Conservation (phyloP, 2,329 filamentous ascomycete species). For the Coniella lustricola region DNA sequence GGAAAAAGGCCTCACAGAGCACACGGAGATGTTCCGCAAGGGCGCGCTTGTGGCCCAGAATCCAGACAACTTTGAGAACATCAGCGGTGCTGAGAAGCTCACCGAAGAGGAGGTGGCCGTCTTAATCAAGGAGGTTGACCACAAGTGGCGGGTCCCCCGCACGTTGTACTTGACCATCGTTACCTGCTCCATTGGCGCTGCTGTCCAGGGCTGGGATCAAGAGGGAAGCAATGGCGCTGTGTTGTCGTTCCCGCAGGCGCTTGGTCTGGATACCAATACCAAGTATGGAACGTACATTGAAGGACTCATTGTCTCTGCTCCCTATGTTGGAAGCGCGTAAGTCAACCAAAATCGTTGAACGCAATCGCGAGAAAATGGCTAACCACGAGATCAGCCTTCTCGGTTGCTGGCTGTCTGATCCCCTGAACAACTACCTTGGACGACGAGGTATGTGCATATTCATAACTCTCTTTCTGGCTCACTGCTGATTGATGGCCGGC, state of each 20-base stretch:
- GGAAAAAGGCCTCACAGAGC: conserved; percentile 37
- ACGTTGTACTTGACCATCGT: conserved; percentile 54
- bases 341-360: not conserved
- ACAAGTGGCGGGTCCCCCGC: conserved; percentile 60
- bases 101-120: conserved; percentile 47
- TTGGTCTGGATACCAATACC: conserved; percentile 34
- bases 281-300: conserved; percentile 47
- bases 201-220: conserved; percentile 43
- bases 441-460: conserved; percentile 28
- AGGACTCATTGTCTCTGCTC: conserved; percentile 48
- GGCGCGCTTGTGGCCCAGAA: conserved; percentile 23
- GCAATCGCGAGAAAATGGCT: too few species aligned
- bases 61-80: conserved; percentile 38
- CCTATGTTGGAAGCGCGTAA: conserved; percentile 33
- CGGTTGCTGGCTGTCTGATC: conserved; percentile 42
- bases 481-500: not conserved
- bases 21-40: conserved; percentile 41
- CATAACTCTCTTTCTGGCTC: not conserved
- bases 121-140: conserved; percentile 57
- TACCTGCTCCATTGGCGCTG: conserved; percentile 46
- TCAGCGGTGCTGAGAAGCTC: conserved; percentile 30
- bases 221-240: conserved; percentile 43
- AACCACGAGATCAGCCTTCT: conserved; percentile 38
- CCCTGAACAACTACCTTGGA: conserved; percentile 35
- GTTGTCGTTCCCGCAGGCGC: conserved; percentile 35